Evolutionary conservation across 306 rosid species (phyloP).

Genomic region (Cucumis hystrix): DNA sequence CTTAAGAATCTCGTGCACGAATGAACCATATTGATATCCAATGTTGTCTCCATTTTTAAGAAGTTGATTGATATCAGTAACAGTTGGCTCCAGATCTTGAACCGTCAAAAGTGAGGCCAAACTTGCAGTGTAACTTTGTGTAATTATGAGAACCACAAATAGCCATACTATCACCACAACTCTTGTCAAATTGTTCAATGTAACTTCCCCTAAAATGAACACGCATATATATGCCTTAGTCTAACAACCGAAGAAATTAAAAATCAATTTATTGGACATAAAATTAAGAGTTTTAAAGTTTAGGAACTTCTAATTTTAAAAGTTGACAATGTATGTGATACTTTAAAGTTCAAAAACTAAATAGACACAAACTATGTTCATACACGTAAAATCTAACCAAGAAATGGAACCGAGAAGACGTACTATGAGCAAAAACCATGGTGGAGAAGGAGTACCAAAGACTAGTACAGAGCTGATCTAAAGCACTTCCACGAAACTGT

Average conservation of each 20-base stretch:
- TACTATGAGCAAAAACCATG: conserved; percentile 39
- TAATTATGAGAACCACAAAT: conserved; percentile 41
- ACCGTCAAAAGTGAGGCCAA: conserved; percentile 50
- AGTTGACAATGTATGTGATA: too few species aligned
- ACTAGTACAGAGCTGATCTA: conserved; percentile 23
- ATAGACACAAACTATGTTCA: too few species aligned
- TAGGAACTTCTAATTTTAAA: too few species aligned
- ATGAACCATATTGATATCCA: conserved; percentile 34
- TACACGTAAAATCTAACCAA: too few species aligned
- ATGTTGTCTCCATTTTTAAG: conserved; percentile 24
- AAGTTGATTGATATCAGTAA: conserved; percentile 25
- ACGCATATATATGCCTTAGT: too few species aligned
- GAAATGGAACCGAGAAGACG: conserved; percentile 1
- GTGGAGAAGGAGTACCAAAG: conserved; percentile 58
- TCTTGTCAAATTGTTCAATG: conserved; percentile 32
- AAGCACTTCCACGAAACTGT: conserved; percentile 18
- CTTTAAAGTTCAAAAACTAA: too few species aligned
- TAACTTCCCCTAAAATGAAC: too few species aligned
- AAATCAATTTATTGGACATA: too few species aligned
- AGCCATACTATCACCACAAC: conserved; percentile 45
- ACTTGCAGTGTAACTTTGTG: conserved; percentile 64
- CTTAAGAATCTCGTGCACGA: conserved; percentile 21
- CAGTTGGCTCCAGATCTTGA: conserved; percentile 27
- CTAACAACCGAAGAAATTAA: too few species aligned
- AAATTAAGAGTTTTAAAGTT: too few species aligned